Evolutionary conservation across 2,329 filamentous ascomycete genomes (phyloP).

Genomic region (Paracoccidioides lutzii): DNA sequence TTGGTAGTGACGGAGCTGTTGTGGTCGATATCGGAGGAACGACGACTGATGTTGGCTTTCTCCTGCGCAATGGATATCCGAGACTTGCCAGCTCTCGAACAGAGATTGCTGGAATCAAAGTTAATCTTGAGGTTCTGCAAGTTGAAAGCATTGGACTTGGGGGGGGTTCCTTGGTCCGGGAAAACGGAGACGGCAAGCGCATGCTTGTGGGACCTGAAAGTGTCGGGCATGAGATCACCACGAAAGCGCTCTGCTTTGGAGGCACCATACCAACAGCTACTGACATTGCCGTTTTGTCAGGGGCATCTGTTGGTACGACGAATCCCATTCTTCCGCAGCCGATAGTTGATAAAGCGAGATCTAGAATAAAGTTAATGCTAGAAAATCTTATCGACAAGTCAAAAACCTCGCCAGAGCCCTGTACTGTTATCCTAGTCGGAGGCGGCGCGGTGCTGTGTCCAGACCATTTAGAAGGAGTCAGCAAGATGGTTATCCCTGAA

Average conservation of each 20-base stretch:
- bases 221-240: conserved; percentile 45
- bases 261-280: conserved; percentile 47
- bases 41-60: conserved; percentile 50
- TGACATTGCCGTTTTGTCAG: conserved; percentile 37
- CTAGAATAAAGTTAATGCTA: conserved; percentile 35
- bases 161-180: conserved; percentile 37
- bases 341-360: conserved; percentile 14
- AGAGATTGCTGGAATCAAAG: conserved; percentile 49
- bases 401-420: conserved; percentile 42
- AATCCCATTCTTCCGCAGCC: conserved; percentile 13
- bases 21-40: conserved; percentile 54
- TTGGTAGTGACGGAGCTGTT: conserved; percentile 25
- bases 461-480: conserved; percentile 37
- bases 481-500: conserved; percentile 39
- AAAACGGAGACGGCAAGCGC: conserved; percentile 19
- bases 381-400: conserved; percentile 43
- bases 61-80: conserved; percentile 51
- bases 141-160: conserved; percentile 45
- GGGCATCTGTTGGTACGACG: conserved; percentile 17
- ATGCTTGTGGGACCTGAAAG: conserved; percentile 44
- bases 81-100: conserved; percentile 50
- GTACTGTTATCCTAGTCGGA: conserved; percentile 44
- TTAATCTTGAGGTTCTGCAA: conserved; percentile 49
- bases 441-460: conserved; percentile 44
- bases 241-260: conserved; percentile 45